Base-by-base conservation (phyloP, 106 monocot species). In the Alisma plantagoaquatica region DNA sequence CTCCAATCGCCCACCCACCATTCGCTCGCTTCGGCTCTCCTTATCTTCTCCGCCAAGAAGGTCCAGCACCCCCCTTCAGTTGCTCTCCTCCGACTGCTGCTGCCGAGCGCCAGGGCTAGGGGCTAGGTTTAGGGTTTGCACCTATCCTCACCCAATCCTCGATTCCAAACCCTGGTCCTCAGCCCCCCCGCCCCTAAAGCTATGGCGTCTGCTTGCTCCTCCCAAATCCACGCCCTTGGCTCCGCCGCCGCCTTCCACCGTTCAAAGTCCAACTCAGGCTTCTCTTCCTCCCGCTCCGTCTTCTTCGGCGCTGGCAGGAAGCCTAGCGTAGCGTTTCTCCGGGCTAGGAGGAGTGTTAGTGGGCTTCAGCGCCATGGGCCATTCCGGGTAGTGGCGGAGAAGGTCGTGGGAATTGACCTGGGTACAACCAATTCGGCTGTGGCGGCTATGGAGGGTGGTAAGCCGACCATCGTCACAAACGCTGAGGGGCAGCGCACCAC, bases 181-280 rank as follows among this genome's bases (percentile, higher is more conserved):
- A 5, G 17, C n/a, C 10, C 10, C 6, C 46, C 46, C 46, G 16
- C 35, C n/a, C n/a, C n/a, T n/a, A n/a, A n/a, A 38, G 5, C 35
- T 16, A 56, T 2, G 33, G 71, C 75, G 80, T 70, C 75, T 22
- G 26, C 59, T 10, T 64, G 70, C 43, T 61, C 75, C 29, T 49
- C 80, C 5, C 70, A 66, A 10, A 53, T 63, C 54, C 71, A 68
- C 58, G 53, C 44, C 10, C 66, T 67, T 20, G 62, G 67, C 31
- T 67, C 71, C 25, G 16, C 72, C 10, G 19, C 63, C 31, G 49
- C 74, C 17, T n/a, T 43, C 53, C 53, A 51, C 59, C 59, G 11
- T 20, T 17, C 8, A 9, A 58, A 29, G 11, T 45, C 25, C 53
- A 27, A 41, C 27, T 15, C 24, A 30, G 43, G 56, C 9, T 41